A percentile compares a stretch with the other conserved stretches of the same genome.
Evolutionary conservation across 2,329 filamentous ascomycete genomes (phyloP).

Genomic region (Colletotrichum neosansevieriae): DNA sequence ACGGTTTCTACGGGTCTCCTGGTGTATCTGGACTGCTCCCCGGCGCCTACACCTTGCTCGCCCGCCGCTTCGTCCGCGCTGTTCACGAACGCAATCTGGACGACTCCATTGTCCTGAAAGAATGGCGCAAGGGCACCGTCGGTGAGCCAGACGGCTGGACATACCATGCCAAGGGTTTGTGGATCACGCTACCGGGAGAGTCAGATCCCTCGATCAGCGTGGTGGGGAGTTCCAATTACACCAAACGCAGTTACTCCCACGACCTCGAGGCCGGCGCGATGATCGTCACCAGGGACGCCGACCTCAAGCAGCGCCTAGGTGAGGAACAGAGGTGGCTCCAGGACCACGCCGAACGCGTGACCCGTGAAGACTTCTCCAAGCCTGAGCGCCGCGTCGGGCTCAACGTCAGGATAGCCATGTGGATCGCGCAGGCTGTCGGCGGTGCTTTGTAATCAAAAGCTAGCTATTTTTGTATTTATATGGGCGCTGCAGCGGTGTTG

Average conservation of each 20-base stretch:
- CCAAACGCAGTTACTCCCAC: slow-evolving; percentile 89
- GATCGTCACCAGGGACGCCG: slow-evolving; percentile 83
- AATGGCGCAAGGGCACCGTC: slow-evolving; percentile 88
- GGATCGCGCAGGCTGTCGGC: slow-evolving; percentile 87
- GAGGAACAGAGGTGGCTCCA: slow-evolving; percentile 86
- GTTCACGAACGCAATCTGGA: slow-evolving; percentile 60
- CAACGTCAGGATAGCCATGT: slow-evolving; percentile 91
- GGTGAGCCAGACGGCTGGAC: slow-evolving; percentile 90
- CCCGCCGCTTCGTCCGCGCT: slow-evolving; percentile 80
- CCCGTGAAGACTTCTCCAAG: slow-evolving; percentile 81
- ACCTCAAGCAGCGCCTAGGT: slow-evolving; percentile 77
- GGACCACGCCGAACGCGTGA: slow-evolving; percentile 76
- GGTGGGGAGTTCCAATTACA: slow-evolving; percentile 95
- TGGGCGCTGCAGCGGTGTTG: neutral
- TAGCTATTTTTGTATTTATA: neutral
- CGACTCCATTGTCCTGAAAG: slow-evolving; percentile 77
- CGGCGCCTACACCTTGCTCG: slow-evolving; percentile 90
- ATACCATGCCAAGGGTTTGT: slow-evolving; percentile 96
- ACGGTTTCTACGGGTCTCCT: slow-evolving; percentile 91
- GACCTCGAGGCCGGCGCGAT: slow-evolving; percentile 92
- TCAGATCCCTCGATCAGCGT: slow-evolving; percentile 80
- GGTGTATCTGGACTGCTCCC: slow-evolving; percentile 93
- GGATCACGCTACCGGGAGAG: slow-evolving; percentile 80
- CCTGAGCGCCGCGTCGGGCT: slow-evolving; percentile 87
- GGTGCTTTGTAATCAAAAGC: slow-evolving; percentile 77